These are phyloP conservation scores for Cercospora berteroae DNA, from an alignment of 2,329 filamentous ascomycete genomes.

Conservation along the genomic window DNA sequence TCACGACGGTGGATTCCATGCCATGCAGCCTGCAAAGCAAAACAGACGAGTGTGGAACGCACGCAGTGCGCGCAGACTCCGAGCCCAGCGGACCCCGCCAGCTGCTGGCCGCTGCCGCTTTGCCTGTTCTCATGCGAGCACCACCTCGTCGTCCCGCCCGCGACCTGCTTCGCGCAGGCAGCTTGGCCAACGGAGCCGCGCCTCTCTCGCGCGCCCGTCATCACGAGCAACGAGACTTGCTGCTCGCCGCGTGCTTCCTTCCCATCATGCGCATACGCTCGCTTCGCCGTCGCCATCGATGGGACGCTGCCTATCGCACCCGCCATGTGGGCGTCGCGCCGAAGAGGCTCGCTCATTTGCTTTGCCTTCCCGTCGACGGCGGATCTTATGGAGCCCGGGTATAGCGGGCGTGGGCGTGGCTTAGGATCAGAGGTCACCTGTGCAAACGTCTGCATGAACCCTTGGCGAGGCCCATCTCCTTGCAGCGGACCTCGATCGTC, in stretches of 20 bases:
- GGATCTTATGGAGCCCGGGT: neutral
- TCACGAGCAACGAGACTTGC: neutral
- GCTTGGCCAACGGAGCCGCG: neutral
- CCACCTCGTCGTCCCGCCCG: neutral
- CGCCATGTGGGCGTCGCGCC: neutral
- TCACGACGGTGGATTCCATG: neutral
- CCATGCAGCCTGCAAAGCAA: neutral
- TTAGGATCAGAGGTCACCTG: constrained; percentile 1
- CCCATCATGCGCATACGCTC: neutral
- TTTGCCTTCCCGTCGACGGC: neutral
- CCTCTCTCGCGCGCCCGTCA: neutral
- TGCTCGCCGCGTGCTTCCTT: neutral
- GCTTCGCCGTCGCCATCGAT: neutral
- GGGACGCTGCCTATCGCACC: neutral
- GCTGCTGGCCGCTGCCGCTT: constrained; percentile 12
- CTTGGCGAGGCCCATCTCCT: constrained; percentile 3
- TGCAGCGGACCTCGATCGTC: constrained; percentile 2
- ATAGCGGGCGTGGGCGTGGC: neutral
- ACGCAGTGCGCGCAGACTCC: neutral
- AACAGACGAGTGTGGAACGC: neutral
- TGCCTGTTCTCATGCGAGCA: constrained; percentile 17
- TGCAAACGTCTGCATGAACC: constrained; percentile 1
- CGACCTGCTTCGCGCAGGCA: neutral
- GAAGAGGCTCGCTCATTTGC: constrained; percentile 1
- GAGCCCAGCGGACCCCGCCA: neutral